Percentiles rank a stretch among this genome's conserved stretches.
Evolutionary conservation across 345 rosid genomes (phyloP).

Genomic region (Triadica sebifera): DNA sequence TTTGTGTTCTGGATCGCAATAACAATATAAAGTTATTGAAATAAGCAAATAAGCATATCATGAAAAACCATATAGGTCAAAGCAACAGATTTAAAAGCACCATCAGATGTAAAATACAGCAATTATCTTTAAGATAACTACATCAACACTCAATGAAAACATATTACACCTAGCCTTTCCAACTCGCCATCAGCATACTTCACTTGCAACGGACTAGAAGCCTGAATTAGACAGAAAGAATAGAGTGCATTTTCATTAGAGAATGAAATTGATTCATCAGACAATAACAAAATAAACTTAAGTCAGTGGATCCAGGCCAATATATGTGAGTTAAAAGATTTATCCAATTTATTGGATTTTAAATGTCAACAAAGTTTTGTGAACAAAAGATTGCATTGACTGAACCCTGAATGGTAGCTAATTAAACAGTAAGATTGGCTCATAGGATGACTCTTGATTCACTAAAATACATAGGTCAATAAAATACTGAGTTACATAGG

Average conservation of each 20-base stretch:
- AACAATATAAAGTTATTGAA: not conserved
- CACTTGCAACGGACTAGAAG: constrained; percentile 98
- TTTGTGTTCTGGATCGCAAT: constrained; percentile 74
- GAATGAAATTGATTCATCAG: constrained; percentile 4
- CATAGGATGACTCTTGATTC: not conserved
- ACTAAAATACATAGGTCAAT: constrained; percentile 7
- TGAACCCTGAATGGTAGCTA: not conserved
- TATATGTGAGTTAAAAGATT: not conserved
- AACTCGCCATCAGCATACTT: constrained; percentile 99
- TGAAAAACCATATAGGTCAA: not conserved
- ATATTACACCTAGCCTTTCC: constrained; percentile 86
- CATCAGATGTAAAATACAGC: constrained; percentile 12
- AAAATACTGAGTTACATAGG: not conserved
- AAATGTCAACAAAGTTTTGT: not conserved
- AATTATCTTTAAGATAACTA: constrained; percentile 18
- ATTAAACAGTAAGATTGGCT: constrained; percentile 3
- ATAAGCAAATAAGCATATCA: not conserved
- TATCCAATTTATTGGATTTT: not conserved
- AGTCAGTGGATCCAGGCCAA: constrained; percentile 1
- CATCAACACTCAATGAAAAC: constrained; percentile 18
- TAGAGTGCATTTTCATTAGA: constrained; percentile 21
- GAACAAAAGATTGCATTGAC: not conserved
- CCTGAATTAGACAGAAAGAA: constrained; percentile 48
- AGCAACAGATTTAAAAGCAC: constrained; percentile 5
- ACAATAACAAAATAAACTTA: not conserved